A percentile compares a stretch with the other conserved stretches of the same genome.
Conservation (phyloP, 2,329 filamentous ascomycete genomes). For the Trichoderma sp. region DNA sequence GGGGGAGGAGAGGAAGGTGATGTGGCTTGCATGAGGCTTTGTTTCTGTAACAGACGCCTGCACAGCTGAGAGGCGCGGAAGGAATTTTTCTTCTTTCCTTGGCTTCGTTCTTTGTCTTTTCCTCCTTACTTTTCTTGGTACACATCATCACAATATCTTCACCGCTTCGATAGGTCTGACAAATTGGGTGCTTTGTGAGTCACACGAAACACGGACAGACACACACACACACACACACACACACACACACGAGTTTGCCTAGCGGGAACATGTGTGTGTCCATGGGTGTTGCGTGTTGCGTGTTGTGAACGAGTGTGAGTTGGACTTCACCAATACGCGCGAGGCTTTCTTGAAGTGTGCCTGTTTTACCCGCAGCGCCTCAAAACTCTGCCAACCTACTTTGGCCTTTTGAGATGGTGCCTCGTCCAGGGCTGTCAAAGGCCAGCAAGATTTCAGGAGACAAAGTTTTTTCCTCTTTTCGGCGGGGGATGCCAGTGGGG, state of each 20-base stretch:
- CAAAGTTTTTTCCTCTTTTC: too few relatives aligned
- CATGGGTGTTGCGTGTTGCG: not conserved
- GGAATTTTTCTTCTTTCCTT: not conserved
- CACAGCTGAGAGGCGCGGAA: conserved; percentile 9
- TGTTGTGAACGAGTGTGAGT: too few relatives aligned
- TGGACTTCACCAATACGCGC: not conserved
- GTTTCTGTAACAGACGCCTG: conserved; percentile 19
- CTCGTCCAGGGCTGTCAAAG: conserved; percentile 1
- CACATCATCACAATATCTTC: not conserved
- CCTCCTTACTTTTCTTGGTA: not conserved
- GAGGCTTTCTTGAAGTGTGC: conserved; percentile 1
- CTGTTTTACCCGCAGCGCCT: conserved; percentile 24
- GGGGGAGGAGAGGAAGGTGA: not conserved
- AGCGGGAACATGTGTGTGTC: not conserved
- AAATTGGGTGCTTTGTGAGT: conserved; percentile 1
- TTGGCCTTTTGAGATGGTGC: conserved; percentile 16
- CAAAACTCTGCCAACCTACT: not conserved
- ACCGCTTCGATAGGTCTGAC: conserved; percentile 14
- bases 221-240: not conserved
- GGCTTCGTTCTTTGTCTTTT: not conserved
- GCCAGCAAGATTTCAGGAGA: not conserved
- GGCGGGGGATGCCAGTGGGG: not conserved
- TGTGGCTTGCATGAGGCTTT: conserved; percentile 20
- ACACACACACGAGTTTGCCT: not conserved
- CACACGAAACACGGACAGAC: not conserved